phyloP scores from a whole-genome alignment of 305 asterid genomes.

The Solanum chacoense region DNA sequence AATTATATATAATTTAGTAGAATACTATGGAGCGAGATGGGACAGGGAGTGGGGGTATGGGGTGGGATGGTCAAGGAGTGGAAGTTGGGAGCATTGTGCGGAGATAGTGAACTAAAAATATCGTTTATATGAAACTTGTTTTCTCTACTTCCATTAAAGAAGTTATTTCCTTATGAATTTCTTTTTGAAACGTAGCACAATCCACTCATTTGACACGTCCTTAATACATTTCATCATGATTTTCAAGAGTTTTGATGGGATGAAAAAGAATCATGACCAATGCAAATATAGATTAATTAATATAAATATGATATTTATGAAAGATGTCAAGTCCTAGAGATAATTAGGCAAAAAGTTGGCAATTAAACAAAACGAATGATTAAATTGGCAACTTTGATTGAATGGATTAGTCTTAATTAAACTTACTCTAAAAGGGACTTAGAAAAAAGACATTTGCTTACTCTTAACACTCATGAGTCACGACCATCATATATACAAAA shows the following conservation, averaged over 20 bases:
- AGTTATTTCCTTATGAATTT: too few relatives aligned
- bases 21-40: neutral
- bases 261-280: neutral
- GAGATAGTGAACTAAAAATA: neutral
- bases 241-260: neutral
- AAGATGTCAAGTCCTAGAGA: neutral
- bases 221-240: neutral
- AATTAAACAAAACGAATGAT: neutral
- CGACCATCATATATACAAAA: neutral
- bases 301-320: neutral
- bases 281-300: too few relatives aligned
- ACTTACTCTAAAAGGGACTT: neutral
- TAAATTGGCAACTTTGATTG: neutral
- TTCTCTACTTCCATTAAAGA: neutral
- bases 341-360: neutral
- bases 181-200: neutral
- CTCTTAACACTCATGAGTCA: neutral
- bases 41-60: neutral
- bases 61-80: neutral
- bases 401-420: neutral
- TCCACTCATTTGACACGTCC: neutral
- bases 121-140: neutral
- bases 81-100: neutral
- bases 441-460: neutral
- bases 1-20: too few relatives aligned